These are phyloP conservation scores for Phytophthora palmivora DNA, from an alignment of 352 stramenopile genomes.

Conservation along the genomic window DNA sequence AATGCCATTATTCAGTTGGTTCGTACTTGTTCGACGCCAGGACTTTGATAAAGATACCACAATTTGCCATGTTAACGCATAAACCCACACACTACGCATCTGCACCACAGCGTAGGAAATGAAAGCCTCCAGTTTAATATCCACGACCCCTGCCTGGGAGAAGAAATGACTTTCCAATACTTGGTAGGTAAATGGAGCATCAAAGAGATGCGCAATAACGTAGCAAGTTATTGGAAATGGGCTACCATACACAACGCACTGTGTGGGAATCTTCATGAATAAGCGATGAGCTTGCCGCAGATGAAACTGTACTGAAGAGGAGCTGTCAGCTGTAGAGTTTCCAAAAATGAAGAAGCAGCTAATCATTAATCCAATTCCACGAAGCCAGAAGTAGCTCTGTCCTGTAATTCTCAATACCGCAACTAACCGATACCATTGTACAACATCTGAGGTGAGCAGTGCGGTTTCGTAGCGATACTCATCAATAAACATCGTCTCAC, in stretches of 20 bases:
- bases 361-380: conserved; percentile 33
- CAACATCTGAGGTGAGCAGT: conserved; percentile 28
- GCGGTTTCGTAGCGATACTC: conserved; percentile 54
- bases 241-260: conserved; percentile 61
- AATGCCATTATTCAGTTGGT: conserved; percentile 18
- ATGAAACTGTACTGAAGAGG: background rate
- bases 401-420: conserved; percentile 34
- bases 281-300: conserved; percentile 24
- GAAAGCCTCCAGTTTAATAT: conserved; percentile 30
- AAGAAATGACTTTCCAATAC: conserved; percentile 39
- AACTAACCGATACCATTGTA: conserved; percentile 43
- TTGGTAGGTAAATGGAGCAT: conserved; percentile 48
- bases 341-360: conserved; percentile 39
- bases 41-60: conserved; percentile 1
- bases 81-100: conserved; percentile 56
- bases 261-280: conserved; percentile 49
- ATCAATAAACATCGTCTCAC: conserved; percentile 46
- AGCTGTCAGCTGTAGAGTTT: conserved; percentile 1
- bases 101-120: conserved; percentile 43
- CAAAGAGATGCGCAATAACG: conserved; percentile 48
- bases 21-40: background rate
- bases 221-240: conserved; percentile 51
- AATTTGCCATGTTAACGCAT: conserved; percentile 37
- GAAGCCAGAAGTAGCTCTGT: conserved; percentile 49
- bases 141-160: conserved; percentile 31